Conservation (phyloP, 2,329 filamentous ascomycete species). For the Hypoxylon sp. region DNA sequence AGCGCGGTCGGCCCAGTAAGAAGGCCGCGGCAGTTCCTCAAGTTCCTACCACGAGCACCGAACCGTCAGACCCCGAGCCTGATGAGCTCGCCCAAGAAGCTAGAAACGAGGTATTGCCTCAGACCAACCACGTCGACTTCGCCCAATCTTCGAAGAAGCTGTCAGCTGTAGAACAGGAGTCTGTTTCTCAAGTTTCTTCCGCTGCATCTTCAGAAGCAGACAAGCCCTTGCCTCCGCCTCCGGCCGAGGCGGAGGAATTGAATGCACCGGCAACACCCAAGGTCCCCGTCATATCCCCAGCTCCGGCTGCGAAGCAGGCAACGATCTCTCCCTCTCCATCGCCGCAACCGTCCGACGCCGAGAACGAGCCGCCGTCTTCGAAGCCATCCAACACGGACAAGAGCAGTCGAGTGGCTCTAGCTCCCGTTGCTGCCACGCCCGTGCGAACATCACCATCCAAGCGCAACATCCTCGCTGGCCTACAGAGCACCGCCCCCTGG, state of each 20-base stretch:
- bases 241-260: slow-evolving; percentile 34
- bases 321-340: slow-evolving; percentile 70
- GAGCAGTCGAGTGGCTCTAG: slow-evolving; percentile 57
- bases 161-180: slow-evolving; percentile 33
- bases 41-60: no score
- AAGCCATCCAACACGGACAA: slow-evolving; percentile 59
- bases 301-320: slow-evolving; percentile 60
- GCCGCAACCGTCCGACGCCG: slow-evolving; percentile 79
- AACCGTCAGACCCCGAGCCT: slow-evolving; percentile 40
- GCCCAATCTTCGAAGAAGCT: slow-evolving; percentile 32
- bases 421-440: slow-evolving; percentile 58
- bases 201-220: slow-evolving; percentile 28
- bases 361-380: slow-evolving; percentile 79
- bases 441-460: slow-evolving; percentile 67
- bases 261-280: slow-evolving; percentile 54
- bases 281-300: slow-evolving; percentile 51
- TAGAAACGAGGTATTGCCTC: slow-evolving; percentile 31
- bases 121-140: slow-evolving; percentile 30
- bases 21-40: slow-evolving; percentile 44
- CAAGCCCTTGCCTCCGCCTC: slow-evolving; percentile 44
- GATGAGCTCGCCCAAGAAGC: slow-evolving; percentile 37
- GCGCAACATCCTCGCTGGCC: slow-evolving; percentile 61
- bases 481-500: slow-evolving; percentile 72
- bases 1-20: slow-evolving; percentile 48
- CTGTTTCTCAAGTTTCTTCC: slow-evolving; percentile 20